Base-by-base conservation (phyloP, 2,329 filamentous ascomycete genomes). In the Cladobotryum mycophilum region DNA sequence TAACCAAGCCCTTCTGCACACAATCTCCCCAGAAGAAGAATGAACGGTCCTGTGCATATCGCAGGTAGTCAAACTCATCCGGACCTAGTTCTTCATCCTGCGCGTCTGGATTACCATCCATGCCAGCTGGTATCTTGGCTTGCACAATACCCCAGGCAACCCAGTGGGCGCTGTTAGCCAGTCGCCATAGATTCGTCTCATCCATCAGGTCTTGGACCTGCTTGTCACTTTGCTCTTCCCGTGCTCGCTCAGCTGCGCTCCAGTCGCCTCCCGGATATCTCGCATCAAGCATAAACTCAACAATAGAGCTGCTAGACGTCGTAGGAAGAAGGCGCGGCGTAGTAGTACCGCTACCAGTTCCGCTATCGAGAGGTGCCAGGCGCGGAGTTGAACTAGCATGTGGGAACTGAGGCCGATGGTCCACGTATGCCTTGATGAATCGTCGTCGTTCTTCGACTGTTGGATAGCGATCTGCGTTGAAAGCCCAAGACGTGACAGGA, bases 71-170 rank as follows among this genome's bases (percentile, higher is more conserved):
- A 64, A 97, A 99, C 62, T 89, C 88, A 41, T 89, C 88, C 34
- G 79, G 81, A 25, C 78, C 80, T 17, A 78, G 77, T 45, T 78
- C 75, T 4, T 72, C 73, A 13, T 73, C 72, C 43, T 76, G 77
- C 3, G 64, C 62, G 53, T 60, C 65, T 41, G 70, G 63, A 3
- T 61, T 61, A 25, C 52, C 54, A 15, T 85, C 81, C 64, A 92
- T 75, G 0, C 84, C 52, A 88, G 38, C 38, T 0, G 88, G 84
- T 1, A 95, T 77, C 65, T 93, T 91, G 44, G 93, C 92, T 70
- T 99, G 93, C 47, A 99, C 87, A 55, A 97, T 89, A 20, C 93
- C 93, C 93, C 93, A 99, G 1, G 90, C 88, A 20, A 95, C 82
- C 93, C 93, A 99, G 70, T 88, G 82, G 2, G 89, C 89, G 35